phyloP scores from a whole-genome alignment of 805 yeast genomes.

The Suhomyces canberraensis region DNA sequence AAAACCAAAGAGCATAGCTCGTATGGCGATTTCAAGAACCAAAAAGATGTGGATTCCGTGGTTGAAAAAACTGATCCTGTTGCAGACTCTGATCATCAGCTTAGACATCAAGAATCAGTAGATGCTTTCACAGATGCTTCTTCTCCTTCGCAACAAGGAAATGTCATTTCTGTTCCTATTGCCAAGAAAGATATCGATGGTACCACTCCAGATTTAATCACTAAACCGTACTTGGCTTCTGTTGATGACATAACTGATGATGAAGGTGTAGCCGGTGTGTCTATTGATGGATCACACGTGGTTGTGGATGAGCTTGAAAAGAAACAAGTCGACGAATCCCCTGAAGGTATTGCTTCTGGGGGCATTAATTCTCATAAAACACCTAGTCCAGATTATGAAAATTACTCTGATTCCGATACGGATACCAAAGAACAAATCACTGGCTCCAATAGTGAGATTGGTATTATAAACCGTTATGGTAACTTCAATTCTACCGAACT shows the following conservation, averaged over 20 bases:
- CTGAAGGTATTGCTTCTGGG: constrained; percentile 1
- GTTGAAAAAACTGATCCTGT: too few relatives aligned
- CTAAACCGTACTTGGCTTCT: constrained; percentile 1
- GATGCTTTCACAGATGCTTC: constrained; percentile 1
- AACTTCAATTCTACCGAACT: constrained; percentile 20
- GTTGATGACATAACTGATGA: constrained; percentile 1
- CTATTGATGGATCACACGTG: constrained; percentile 21
- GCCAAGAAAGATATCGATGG: background rate
- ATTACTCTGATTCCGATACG: constrained; percentile 4
- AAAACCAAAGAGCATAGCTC: too few relatives aligned
- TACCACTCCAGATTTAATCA: background rate
- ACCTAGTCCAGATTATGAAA: background rate
- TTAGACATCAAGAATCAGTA: background rate
- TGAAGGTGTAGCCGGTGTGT: constrained; percentile 6
- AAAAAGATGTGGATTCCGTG: too few relatives aligned
- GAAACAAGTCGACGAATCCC: constrained; percentile 6
- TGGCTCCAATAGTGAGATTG: constrained; percentile 13
- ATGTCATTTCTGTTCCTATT: background rate
- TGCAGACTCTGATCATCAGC: too few relatives aligned
- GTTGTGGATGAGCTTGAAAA: constrained; percentile 26
- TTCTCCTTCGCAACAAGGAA: background rate
- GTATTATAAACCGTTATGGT: constrained; percentile 19
- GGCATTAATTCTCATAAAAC: background rate
- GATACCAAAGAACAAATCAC: background rate
- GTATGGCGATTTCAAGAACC: background rate